These are phyloP conservation scores for Bipolaris gigantea DNA, from an alignment of 2,329 filamentous ascomycete genomes.

Conservation along the genomic window DNA sequence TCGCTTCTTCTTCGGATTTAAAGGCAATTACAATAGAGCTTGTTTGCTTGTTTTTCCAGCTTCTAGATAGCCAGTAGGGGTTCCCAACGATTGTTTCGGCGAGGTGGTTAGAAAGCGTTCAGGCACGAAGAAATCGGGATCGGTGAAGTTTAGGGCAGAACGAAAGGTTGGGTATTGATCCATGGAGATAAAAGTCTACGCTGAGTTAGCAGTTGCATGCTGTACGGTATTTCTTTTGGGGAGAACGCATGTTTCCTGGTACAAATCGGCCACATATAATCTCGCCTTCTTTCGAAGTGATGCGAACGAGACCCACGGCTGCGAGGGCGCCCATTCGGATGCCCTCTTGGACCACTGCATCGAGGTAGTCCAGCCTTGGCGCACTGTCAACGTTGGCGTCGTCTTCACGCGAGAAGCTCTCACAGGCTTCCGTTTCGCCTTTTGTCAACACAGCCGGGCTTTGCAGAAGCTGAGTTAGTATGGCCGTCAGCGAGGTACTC, in stretches of 20 bases:
- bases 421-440: neutral
- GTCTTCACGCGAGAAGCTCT: neutral
- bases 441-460: conserved; percentile 5
- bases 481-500: conserved; percentile 40
- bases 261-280: conserved; percentile 19
- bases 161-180: conserved; percentile 32
- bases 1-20: no score
- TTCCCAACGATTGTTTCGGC: no score
- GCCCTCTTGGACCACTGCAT: conserved; percentile 31
- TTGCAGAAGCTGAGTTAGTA: conserved; percentile 34
- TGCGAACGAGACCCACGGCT: conserved; percentile 15
- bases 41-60: no score
- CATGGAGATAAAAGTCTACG: conserved; percentile 25
- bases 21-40: no score
- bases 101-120: conserved; percentile 32
- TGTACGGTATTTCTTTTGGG: no score
- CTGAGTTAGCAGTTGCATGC: neutral
- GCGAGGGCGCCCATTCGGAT: conserved; percentile 33
- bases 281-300: conserved; percentile 14
- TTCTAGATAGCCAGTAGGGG: no score
- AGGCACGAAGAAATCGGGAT: conserved; percentile 31
- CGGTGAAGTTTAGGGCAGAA: conserved; percentile 29
- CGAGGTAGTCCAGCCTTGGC: conserved; percentile 22
- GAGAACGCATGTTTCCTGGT: conserved; percentile 4
- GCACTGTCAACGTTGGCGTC: conserved; percentile 1